Base-by-base conservation (phyloP, 345 rosid species). In the Punica granatum region DNA sequence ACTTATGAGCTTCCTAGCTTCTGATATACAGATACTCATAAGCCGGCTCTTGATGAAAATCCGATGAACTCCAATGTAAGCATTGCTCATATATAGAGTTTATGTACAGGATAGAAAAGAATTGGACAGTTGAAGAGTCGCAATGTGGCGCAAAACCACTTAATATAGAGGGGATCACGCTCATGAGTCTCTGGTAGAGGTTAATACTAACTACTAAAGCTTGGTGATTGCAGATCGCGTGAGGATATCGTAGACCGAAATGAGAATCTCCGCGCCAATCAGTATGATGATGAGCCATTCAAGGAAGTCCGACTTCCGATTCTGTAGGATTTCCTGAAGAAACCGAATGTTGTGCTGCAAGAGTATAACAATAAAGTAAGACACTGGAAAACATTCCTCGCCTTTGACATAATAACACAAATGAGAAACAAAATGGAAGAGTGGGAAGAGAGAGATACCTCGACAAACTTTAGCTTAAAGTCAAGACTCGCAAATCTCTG, bases 321-420 rank as follows among this genome's bases (percentile, higher is more conserved):
- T 94, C 65, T 94, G 97, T 71, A 94, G 92, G 74, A 91, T 94
- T 71, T 91, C 97, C 72, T 91, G 99, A 56, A 94, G 95, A 69
- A 94, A 89, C 1, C 95, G 90, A 71, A 89, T 85, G 73, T 89
- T 94, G 76, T 91, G 99, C 99, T 94, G 90, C 87, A 73, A 75
- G 64, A 49, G 23, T 8, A 65, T 49, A 28, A 60, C 41, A 70
- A 39, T 2, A 23, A 53, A 13, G 48, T 25, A 39, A 44, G 2
- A 18, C 1, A 10, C 21, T 34, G 16, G 18, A 37, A 14, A 15
- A 30, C 26, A 33, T 4, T 12, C 6, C 30, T 53, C 35, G 15
- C 42, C 32, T 65, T n/a, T 21, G 16, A 41, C 19, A 15, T 23
- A 14, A 18, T 39, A 41, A 0, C 28, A n/a, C n/a, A 42, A 8